These are phyloP conservation scores for Beta vulgaris DNA, from an alignment of 148 eudicot genomes.

Conservation along the genomic window DNA sequence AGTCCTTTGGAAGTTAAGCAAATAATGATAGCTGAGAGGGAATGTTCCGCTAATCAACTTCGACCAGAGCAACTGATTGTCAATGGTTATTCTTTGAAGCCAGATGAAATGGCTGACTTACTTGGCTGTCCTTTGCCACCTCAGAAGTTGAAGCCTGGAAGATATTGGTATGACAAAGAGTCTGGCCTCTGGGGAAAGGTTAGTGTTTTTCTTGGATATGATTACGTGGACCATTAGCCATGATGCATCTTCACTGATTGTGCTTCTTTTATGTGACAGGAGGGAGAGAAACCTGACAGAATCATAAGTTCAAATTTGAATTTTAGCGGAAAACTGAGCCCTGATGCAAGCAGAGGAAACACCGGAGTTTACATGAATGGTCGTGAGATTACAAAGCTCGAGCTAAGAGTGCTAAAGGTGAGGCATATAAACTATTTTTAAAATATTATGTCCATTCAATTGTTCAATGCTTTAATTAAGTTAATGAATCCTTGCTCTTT, in stretches of 20 bases:
- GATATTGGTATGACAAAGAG: conserved; percentile 96
- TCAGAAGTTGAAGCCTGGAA: conserved; percentile 76
- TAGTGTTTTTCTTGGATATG: conserved; percentile 10
- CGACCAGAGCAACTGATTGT: conserved; percentile 89
- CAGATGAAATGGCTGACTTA: conserved; percentile 92
- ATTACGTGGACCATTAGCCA: background rate
- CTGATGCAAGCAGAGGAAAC: conserved; percentile 84
- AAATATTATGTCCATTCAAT: background rate
- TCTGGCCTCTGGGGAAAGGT: conserved; percentile 99
- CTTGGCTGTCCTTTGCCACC: conserved; percentile 88
- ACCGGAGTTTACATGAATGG: conserved; percentile 95
- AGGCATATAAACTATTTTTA: conserved; percentile 10
- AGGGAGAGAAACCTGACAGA: conserved; percentile 88
- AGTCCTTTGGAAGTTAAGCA: conserved; percentile 93
- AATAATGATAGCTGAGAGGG: conserved; percentile 95
- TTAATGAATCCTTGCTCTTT: background rate
- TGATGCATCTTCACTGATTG: conserved; percentile 2
- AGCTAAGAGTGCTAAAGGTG: conserved; percentile 83
- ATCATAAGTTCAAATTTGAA: conserved; percentile 80
- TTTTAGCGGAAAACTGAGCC: conserved; percentile 80
- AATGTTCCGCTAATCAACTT: conserved; percentile 95
- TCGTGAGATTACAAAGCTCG: conserved; percentile 90
- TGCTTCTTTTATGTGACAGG: conserved; percentile 52
- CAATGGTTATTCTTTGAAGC: conserved; percentile 75
- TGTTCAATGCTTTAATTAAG: background rate